Evolutionary conservation across 1,284 basidiomycete genomes (phyloP), one percentile per base, ranked within the genome.

Genomic region (Farysia itapuensis): DNA sequence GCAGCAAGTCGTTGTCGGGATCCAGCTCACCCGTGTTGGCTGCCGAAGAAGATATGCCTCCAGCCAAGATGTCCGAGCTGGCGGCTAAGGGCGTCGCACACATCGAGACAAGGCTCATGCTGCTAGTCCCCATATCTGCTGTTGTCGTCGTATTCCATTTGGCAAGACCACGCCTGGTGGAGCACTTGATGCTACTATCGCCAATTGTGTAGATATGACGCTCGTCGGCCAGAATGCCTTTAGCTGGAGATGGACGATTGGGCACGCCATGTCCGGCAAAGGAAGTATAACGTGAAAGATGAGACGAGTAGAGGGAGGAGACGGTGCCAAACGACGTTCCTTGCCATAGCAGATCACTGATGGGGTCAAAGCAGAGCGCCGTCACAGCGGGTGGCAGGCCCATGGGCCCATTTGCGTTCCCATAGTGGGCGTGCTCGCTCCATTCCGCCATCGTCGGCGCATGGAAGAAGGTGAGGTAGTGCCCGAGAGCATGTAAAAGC

Each of bases 331-430:
- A 79, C 41, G 85, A 84, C 15, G 84, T 83, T 33, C 91, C 93
- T 35, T 87, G 82, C 91, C 92, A 95, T 26, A 97, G 80, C 12
- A 88, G 84, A 77, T 96, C 92, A 2, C 89, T 87, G 31, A 88
- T 86, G 5, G 90, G 87, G 78, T 97, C 93, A 74, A 97, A 91
- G 4, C 85, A 83, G 49, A 96, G 53, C 11, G 70, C 47, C 5
- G 63, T 63, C 35, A 75, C 61, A 29, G 54, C 60, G 34, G 64
- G 64, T 18, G 60, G 65, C 14, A 64, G 47, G 42, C 65, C 70
- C 33, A 70, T 52, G 29, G 63, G 56, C 31, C 57, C 58, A 38
- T 64, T 65, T 41, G 63, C 31, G 36, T 63, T 63, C 40, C 48
- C 58, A 39, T 69, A 51, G 35, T 73, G 72, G 32, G 65, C 50